phyloP scores from a whole-genome alignment of 495 filamentous ascomycete species.

The Xylaria flabelliformis region DNA sequence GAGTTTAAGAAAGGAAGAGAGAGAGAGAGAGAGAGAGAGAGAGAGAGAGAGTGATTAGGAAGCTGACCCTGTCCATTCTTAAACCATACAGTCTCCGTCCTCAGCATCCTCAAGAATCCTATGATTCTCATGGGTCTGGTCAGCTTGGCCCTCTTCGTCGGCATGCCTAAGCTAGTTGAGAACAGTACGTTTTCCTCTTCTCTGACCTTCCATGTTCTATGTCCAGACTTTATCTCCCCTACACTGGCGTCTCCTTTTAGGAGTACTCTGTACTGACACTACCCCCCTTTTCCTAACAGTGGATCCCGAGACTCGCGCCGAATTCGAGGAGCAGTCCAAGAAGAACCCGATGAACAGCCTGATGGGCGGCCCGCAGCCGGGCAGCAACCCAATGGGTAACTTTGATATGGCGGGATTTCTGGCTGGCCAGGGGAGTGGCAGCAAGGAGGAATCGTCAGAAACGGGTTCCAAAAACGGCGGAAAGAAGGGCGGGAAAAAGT shows the following conservation, averaged over 20 bases:
- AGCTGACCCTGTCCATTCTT: background rate
- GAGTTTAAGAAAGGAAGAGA: too few relatives aligned
- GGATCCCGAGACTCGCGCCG: conserved; percentile 91
- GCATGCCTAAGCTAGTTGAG: conserved; percentile 92
- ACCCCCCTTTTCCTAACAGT: conserved; percentile 59
- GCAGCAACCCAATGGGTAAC: conserved; percentile 62
- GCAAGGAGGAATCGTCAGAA: conserved; percentile 42
- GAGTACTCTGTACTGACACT: background rate
- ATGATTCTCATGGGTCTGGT: conserved; percentile 92
- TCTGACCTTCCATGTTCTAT: background rate
- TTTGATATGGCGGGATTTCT: conserved; percentile 91
- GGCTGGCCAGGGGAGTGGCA: conserved; percentile 56
- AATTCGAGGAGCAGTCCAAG: conserved; percentile 90
- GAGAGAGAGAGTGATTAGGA: background rate
- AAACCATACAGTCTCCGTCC: conserved; percentile 51
- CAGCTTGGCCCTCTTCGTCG: conserved; percentile 79
- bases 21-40: too few relatives aligned
- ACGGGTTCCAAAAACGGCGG: conserved; percentile 34
- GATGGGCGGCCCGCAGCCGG: conserved; percentile 51
- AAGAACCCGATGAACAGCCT: conserved; percentile 65
- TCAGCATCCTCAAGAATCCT: conserved; percentile 85
- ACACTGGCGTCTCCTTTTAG: background rate
- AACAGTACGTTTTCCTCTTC: conserved; percentile 74
- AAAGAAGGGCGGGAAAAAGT: conserved; percentile 44
- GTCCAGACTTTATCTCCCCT: background rate